These are phyloP conservation scores for Nemania bipapillata DNA, from an alignment of 2,329 filamentous ascomycete species.

Conservation along the genomic window DNA sequence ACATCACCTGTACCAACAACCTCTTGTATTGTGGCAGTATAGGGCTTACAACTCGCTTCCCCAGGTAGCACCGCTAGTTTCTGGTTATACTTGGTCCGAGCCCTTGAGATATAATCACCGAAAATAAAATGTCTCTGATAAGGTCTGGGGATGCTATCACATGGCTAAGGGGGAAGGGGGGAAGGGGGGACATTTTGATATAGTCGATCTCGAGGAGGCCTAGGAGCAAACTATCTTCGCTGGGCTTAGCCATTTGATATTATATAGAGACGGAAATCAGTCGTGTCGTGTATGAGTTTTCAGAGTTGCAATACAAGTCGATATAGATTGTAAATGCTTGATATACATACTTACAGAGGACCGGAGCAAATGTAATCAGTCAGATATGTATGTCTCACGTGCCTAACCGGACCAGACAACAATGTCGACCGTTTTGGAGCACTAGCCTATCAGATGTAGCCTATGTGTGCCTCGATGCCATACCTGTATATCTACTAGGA, in stretches of 20 bases:
- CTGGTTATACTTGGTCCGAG: not conserved
- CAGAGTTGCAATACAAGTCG: too few relatives aligned
- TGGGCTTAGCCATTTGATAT: not conserved
- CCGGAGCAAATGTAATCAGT: too few relatives aligned
- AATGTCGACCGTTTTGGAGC: too few relatives aligned
- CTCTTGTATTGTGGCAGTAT: not conserved
- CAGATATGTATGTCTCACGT: too few relatives aligned
- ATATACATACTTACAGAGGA: too few relatives aligned
- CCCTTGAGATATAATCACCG: not conserved
- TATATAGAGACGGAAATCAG: not conserved
- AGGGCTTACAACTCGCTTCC: slow-evolving; percentile 1
- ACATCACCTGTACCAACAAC: not conserved
- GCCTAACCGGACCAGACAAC: too few relatives aligned
- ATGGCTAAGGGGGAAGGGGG: not conserved
- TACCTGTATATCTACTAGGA: not conserved
- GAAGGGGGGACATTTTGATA: not conserved
- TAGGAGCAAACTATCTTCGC: not conserved
- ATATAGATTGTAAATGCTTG: too few relatives aligned
- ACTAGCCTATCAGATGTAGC: too few relatives aligned
- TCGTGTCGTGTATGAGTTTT: not conserved
- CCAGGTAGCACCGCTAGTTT: not conserved
- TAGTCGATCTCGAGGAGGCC: not conserved
- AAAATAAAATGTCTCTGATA: not conserved
- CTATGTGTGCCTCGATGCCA: not conserved
- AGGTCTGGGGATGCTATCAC: not conserved